Evolutionary conservation across 2,329 filamentous ascomycete species (phyloP).

Genomic region (Colletotrichum zoysiae): DNA sequence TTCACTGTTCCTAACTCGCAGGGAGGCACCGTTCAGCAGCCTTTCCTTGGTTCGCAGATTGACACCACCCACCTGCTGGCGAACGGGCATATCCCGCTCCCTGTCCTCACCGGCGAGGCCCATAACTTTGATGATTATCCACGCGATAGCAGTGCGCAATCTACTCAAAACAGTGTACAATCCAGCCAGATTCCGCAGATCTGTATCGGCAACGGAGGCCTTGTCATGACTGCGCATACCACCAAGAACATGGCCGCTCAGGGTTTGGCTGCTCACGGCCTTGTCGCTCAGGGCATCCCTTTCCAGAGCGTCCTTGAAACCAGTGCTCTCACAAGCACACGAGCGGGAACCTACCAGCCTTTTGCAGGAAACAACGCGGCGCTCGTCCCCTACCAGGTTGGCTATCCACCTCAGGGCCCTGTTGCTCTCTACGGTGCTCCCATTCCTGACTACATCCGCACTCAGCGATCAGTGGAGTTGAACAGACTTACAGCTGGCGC

Average conservation of each 20-base stretch:
- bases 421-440: background rate
- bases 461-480: conserved; percentile 54
- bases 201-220: background rate
- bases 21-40: conserved; percentile 15
- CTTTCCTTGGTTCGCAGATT: conserved; percentile 20
- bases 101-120: background rate
- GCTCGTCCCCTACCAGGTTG: conserved; percentile 30
- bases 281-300: background rate
- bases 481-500: conserved; percentile 52
- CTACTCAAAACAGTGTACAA: background rate
- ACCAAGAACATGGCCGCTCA: background rate
- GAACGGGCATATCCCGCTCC: conserved; percentile 16
- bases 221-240: background rate
- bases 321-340: background rate
- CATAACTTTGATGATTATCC: conserved; percentile 14
- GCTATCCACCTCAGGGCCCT: conserved; percentile 1
- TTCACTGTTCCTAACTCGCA: conserved; percentile 14
- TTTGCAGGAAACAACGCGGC: conserved; percentile 3
- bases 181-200: background rate
- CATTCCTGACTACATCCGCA: conserved; percentile 43
- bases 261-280: background rate
- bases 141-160: background rate
- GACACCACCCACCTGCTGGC: conserved; percentile 23
- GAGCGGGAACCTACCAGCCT: conserved; percentile 9
- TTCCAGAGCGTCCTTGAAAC: background rate